Evolutionary conservation across 208 protist species (phyloP).

Genomic region (Leishmania aethiopica): DNA sequence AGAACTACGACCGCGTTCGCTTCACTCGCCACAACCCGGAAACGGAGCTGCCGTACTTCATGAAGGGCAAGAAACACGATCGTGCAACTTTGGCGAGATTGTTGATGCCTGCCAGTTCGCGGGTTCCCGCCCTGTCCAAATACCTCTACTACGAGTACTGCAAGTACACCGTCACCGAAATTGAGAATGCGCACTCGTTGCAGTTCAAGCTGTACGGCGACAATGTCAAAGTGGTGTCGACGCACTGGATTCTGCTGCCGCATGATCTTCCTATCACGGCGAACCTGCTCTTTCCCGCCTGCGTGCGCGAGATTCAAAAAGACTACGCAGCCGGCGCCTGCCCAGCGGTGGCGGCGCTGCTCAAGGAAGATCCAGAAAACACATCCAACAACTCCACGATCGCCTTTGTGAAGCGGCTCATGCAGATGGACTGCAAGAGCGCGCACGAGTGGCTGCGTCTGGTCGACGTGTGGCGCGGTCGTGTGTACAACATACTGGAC

Average conservation of each 20-base stretch:
- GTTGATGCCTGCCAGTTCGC: conserved; percentile 64
- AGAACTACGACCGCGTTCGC: conserved; percentile 83
- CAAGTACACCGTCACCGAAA: conserved; percentile 86
- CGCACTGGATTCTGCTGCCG: conserved; percentile 86
- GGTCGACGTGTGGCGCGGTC: conserved; percentile 85
- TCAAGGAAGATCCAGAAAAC: conserved; percentile 21
- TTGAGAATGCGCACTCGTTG: conserved; percentile 82
- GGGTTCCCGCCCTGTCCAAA: conserved; percentile 44
- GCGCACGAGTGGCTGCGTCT: conserved; percentile 76
- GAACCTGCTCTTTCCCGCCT: conserved; percentile 64
- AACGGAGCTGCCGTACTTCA: conserved; percentile 85
- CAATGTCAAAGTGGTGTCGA: conserved; percentile 67
- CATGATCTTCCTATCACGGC: conserved; percentile 63
- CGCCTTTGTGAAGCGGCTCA: conserved; percentile 41
- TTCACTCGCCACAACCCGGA: conserved; percentile 89
- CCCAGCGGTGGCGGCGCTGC: conserved; percentile 11
- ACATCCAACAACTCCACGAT: conserved; percentile 16
- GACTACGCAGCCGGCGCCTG: conserved; percentile 30
- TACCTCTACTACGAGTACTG: conserved; percentile 90
- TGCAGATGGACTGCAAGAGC: conserved; percentile 41
- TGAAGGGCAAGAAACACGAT: conserved; percentile 82
- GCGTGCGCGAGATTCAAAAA: conserved; percentile 64
- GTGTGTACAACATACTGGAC: conserved; percentile 88
- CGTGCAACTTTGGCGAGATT: conserved; percentile 67
- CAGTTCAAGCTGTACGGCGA: conserved; percentile 86